A percentile compares a stretch with the other conserved stretches of the same genome.
Conservation (phyloP, 768 basidiomycete genomes). For the Suillus decipiens region DNA sequence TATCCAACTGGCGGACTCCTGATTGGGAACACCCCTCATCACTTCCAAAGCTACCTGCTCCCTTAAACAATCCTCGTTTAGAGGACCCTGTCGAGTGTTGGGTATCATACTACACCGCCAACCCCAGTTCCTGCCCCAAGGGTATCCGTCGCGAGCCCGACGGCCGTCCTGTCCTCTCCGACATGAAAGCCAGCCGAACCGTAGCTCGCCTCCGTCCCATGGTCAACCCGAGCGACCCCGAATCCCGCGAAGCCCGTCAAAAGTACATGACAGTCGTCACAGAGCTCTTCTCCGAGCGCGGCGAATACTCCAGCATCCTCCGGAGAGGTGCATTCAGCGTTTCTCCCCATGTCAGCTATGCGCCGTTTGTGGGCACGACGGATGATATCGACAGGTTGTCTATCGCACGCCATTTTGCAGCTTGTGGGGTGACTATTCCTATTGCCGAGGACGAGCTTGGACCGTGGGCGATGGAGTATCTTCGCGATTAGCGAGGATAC, state of each 20-base stretch:
- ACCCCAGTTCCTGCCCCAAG: slow-evolving; percentile 48
- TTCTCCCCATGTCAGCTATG: slow-evolving; percentile 33
- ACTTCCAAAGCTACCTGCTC: slow-evolving; percentile 19
- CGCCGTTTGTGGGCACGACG: slow-evolving; percentile 32
- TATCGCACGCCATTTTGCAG: slow-evolving; percentile 44
- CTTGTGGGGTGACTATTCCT: slow-evolving; percentile 40
- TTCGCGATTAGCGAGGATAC: slow-evolving; percentile 15
- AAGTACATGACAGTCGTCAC: slow-evolving; percentile 43
- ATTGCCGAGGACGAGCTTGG: slow-evolving; percentile 38
- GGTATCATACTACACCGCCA: slow-evolving; percentile 45
- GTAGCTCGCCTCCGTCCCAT: slow-evolving; percentile 50
- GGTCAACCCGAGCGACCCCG: slow-evolving; percentile 33
- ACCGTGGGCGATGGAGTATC: slow-evolving; percentile 42
- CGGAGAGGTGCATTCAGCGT: slow-evolving; percentile 36
- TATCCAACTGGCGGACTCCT: slow-evolving; percentile 48
- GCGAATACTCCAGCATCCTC: slow-evolving; percentile 41
- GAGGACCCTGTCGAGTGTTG: slow-evolving; percentile 49
- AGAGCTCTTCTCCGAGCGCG: slow-evolving; percentile 42
- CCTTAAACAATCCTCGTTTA: slow-evolving; percentile 44
- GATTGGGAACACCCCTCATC: slow-evolving; percentile 31
- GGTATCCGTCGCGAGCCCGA: slow-evolving; percentile 44
- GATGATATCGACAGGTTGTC: slow-evolving; percentile 33
- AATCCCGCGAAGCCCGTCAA: slow-evolving; percentile 36
- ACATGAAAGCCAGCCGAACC: slow-evolving; percentile 48
- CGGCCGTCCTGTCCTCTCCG: slow-evolving; percentile 40